Conservation (phyloP, 208 protist species). For the Kentomonas sorsogonicus region DNA sequence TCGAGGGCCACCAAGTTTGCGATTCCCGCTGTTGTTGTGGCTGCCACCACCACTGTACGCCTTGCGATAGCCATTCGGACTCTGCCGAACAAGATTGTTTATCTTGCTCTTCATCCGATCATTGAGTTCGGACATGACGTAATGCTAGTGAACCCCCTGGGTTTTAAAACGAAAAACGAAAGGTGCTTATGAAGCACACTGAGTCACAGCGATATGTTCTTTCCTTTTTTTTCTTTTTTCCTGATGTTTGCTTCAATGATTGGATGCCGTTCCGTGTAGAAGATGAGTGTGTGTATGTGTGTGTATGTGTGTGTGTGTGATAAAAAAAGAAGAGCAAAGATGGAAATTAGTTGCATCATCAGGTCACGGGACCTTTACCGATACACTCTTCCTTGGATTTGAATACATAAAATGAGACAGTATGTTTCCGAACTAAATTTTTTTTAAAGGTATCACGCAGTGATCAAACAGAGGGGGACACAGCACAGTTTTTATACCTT, state of each 20-base stretch:
- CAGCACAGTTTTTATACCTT: too few relatives aligned
- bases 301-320: slow-evolving; percentile 11
- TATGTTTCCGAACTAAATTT: too few relatives aligned
- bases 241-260: too few relatives aligned
- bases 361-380: too few relatives aligned
- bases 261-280: too few relatives aligned
- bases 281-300: too few relatives aligned
- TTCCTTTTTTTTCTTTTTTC: too few relatives aligned
- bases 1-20: slow-evolving; percentile 17
- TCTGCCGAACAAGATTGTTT: slow-evolving; percentile 43
- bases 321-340: slow-evolving; percentile 2
- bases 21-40: slow-evolving; percentile 17
- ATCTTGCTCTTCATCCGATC: slow-evolving; percentile 56
- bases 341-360: too few relatives aligned
- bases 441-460: too few relatives aligned
- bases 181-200: neutral
- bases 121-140: slow-evolving; percentile 48
- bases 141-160: neutral
- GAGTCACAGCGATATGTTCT: neutral
- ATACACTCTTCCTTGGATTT: too few relatives aligned
- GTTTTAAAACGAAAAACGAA: neutral
- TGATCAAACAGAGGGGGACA: too few relatives aligned
- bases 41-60: slow-evolving; percentile 4
- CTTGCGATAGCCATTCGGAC: slow-evolving; percentile 20
- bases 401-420: too few relatives aligned